Base-by-base conservation (phyloP, 148 eudicot genomes). In the Dysphania ambrosioides region DNA sequence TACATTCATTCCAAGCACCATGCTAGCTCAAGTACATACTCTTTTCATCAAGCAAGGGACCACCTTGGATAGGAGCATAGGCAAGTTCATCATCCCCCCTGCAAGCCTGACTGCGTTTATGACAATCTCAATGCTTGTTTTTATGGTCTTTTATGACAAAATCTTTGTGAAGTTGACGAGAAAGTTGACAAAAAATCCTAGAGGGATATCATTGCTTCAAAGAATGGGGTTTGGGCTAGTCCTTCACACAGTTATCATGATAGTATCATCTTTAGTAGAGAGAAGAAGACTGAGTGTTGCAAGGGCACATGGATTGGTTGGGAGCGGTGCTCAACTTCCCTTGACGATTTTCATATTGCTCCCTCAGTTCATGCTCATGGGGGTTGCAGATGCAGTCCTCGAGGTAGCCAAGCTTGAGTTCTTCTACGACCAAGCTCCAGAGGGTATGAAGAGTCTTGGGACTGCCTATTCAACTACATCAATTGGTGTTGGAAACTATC, bases 361-460 rank as follows among this genome's bases (percentile, higher is more conserved):
- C 2, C 97, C 97, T 51, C 97, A 92, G 12, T 92, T 87, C 18
- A 69, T 82, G 10, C 84, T 92, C 2, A 90, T 88, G 91, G 95
- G 97, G 21, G 68, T 70, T 2, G 97, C 95, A 4, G 95, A 92
- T 64, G 86, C 94, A 8, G 85, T 88, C 59, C 73, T 90, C 1
- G 97, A 90, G 78, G 85, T 86, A 0, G 92, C 92, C 0, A 92
- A 88, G 80, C 62, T 90, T 23, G 97, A 92, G 80, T 92, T 92
- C 31, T 92, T 90, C 77, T 90, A 92, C 21, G 97, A 92, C 72
- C 97, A 92, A 71, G 92, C 97, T 29, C 97, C 97, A 0, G 95
- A 92, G 51, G 87, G 78, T 60, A 92, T 92, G 97, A 92, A 92
- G 82, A 90, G 95, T 26, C 78, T 92, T 0, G 97, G 97, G n/a